phyloP scores from a whole-genome alignment of 305 asterid genomes.

The Plantago coronopus region DNA sequence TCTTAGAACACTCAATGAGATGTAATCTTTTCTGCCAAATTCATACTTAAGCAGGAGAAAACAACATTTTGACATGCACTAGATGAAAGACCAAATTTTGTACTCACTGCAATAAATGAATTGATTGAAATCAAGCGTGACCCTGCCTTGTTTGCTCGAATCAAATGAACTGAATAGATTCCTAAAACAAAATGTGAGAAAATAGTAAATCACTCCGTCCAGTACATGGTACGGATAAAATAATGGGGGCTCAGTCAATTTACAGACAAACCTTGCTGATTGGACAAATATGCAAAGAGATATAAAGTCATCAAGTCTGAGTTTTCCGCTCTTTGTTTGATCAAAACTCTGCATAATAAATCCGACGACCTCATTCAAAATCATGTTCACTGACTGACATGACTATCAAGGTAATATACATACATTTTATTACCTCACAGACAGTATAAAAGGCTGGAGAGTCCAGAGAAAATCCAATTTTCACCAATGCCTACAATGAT shows the following conservation, averaged over 20 bases:
- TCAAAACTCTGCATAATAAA: conserved; percentile 62
- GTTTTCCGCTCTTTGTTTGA: conserved; percentile 57
- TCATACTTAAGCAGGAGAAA: neutral
- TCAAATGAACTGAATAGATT: conserved; percentile 76
- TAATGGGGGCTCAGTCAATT: neutral
- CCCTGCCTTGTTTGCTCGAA: conserved; percentile 73
- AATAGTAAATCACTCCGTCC: neutral
- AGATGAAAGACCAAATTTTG: conserved; percentile 10
- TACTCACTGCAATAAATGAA: conserved; percentile 79
- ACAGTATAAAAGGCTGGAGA: conserved; percentile 80
- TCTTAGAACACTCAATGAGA: too few species aligned
- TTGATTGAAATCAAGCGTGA: conserved; percentile 79
- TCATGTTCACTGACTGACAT: conserved; percentile 1
- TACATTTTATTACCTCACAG: conserved; percentile 66
- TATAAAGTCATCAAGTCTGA: conserved; percentile 72
- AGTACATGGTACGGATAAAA: conserved; percentile 5
- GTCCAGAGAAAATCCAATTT: conserved; percentile 65
- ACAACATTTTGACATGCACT: neutral
- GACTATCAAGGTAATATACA: conserved; percentile 3
- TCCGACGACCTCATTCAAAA: conserved; percentile 16
- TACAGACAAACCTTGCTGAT: conserved; percentile 58
- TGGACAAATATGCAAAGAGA: conserved; percentile 79
- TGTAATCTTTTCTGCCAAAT: too few species aligned
- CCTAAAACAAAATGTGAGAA: conserved; percentile 31
- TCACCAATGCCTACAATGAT: conserved; percentile 58